Base-by-base conservation (phyloP, 331 rosid genomes). In the Telfairia occidentalis region DNA sequence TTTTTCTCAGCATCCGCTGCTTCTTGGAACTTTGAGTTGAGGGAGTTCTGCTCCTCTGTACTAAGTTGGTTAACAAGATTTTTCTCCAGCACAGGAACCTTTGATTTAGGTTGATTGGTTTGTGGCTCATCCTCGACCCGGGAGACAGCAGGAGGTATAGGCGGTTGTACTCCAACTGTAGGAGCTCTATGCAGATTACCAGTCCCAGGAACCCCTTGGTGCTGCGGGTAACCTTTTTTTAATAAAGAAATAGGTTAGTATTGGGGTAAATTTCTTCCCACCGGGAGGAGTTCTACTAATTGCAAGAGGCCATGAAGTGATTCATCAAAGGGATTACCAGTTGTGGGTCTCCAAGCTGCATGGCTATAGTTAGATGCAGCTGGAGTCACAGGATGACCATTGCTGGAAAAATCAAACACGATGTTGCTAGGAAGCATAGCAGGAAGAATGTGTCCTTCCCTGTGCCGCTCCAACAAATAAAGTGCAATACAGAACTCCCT, bases 401-500 rank as follows among this genome's bases (percentile, higher is more conserved):
- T 38, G 71, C 83, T 70, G 50, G 91, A 86, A 83, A 84, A 85
- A 85, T 95, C 90, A 84, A 83, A 86, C 77, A 89, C 18, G 35
- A 95, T 79, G 83, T 70, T 86, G 78, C 83, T 87, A 57, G 99
- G 99, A 58, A 95, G 90, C 66, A 76, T 86, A 61, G 87, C 84
- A 28, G 99, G 99, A 84, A 90, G 96, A 85, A 82, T 84, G 46
- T 84, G 89, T 5, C 99, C 97, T 83, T 95, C 99, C 82, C 97
- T 87, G 84, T 80, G 86, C 64, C 99, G 88, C 90, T 95, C 99
- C 99, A 95, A 89, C 82, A 95, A 81, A 88, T 92, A 92, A 67
- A 95, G 78, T 65, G 99, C 97, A 67, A 89, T 80, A 82, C 97
- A 95, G 78, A 95, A 95, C 90, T 95, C 99, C 89, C 89, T 85